Evolutionary conservation across 2,329 filamentous ascomycete genomes (phyloP).

Genomic region (Septoria linicola): DNA sequence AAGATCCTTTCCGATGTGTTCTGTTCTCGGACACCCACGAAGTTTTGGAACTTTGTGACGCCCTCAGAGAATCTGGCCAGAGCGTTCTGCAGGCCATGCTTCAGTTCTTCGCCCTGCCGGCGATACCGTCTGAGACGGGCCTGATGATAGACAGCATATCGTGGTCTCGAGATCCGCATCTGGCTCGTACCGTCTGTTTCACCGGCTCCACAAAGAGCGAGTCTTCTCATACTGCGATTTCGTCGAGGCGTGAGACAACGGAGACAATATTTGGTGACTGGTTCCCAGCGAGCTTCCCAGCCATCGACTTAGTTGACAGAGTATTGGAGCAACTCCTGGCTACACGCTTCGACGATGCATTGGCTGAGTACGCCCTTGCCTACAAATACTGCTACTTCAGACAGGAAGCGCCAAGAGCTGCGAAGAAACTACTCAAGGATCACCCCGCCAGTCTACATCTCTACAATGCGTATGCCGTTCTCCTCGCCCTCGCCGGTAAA

Average conservation of each 20-base stretch:
- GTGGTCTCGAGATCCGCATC: conserved; percentile 16
- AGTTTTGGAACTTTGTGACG: conserved; percentile 50
- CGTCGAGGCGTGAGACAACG: conserved; percentile 18
- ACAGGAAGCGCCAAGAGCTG: conserved; percentile 61
- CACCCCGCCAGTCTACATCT: conserved; percentile 63
- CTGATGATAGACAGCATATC: background rate
- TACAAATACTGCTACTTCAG: conserved; percentile 60
- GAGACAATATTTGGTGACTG: conserved; percentile 14
- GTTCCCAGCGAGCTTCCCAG: conserved; percentile 4
- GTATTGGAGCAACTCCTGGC: conserved; percentile 61
- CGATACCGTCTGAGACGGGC: conserved; percentile 42
- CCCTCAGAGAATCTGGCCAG: background rate
- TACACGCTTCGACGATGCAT: conserved; percentile 45
- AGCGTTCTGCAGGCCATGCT: conserved; percentile 65
- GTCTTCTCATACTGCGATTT: background rate
- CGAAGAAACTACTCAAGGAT: conserved; percentile 71
- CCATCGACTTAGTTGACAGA: conserved; percentile 37
- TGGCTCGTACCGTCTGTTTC: background rate
- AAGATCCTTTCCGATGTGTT: conserved; percentile 76
- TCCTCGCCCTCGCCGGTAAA: conserved; percentile 59
- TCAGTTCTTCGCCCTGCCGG: conserved; percentile 51
- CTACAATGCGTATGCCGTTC: conserved; percentile 76
- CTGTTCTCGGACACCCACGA: conserved; percentile 73
- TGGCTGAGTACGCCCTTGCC: conserved; percentile 70
- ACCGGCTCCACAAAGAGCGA: background rate